A percentile compares a stretch with the other conserved stretches of the same genome.
Evolutionary conservation across 176 grass and related monocot species (phyloP).

Genomic region (Paspalum notatum): DNA sequence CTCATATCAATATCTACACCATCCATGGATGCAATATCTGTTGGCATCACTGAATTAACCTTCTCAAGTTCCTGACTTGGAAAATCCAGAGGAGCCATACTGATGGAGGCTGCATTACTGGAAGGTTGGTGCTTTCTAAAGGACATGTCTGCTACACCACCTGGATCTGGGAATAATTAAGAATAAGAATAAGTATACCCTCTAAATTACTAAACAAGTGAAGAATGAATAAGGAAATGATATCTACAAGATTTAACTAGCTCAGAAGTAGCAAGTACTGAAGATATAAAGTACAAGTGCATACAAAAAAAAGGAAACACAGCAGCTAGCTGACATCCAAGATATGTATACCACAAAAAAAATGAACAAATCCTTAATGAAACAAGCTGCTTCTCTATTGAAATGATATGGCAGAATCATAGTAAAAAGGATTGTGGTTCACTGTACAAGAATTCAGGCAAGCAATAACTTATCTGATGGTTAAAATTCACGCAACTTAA

Average conservation of each 20-base stretch:
- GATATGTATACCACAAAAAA: not conserved
- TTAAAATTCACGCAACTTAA: not conserved
- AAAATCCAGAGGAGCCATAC: slow-evolving; percentile 67
- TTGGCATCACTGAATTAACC: slow-evolving; percentile 54
- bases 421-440: not conserved
- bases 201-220: slow-evolving; percentile 1
- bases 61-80: slow-evolving; percentile 60
- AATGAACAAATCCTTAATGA: not conserved
- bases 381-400: slow-evolving; percentile 39
- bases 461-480: not conserved
- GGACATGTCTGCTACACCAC: slow-evolving; percentile 55
- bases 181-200: slow-evolving; percentile 32
- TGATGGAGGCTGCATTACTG: slow-evolving; percentile 46
- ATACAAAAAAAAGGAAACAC: slow-evolving; percentile 1
- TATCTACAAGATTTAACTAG: slow-evolving; percentile 6
- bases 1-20: slow-evolving; percentile 81
- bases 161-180: slow-evolving; percentile 44
- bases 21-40: slow-evolving; percentile 46
- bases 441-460: slow-evolving; percentile 6
- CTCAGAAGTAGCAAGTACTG: not conserved
- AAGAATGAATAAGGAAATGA: slow-evolving; percentile 15
- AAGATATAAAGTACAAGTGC: not conserved
- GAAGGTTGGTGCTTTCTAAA: slow-evolving; percentile 71
- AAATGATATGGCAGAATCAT: slow-evolving; percentile 10
- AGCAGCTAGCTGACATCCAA: slow-evolving; percentile 2